Conservation (phyloP, 441 rosid species). For the Erodium trifolium region DNA sequence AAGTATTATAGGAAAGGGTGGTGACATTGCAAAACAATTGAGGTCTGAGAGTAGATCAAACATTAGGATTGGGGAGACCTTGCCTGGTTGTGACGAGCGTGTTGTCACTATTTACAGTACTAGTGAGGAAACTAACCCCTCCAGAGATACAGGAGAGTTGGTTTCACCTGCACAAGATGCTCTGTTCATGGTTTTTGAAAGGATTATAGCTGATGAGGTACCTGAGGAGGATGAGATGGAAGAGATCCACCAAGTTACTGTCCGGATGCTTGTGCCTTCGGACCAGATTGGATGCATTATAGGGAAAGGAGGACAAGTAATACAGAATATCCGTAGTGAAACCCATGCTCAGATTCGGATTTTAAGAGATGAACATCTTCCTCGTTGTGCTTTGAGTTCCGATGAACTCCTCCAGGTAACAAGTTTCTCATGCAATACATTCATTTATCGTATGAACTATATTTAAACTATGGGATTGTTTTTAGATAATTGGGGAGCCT, state of each 20-base stretch:
- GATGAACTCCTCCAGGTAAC: slow-evolving; percentile 96
- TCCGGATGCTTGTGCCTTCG: slow-evolving; percentile 83
- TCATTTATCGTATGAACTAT: background rate
- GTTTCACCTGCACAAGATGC: slow-evolving; percentile 94
- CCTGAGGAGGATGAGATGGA: slow-evolving; percentile 49
- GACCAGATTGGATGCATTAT: slow-evolving; percentile 98
- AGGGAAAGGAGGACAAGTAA: slow-evolving; percentile 93
- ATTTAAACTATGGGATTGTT: background rate
- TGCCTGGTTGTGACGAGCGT: slow-evolving; percentile 80
- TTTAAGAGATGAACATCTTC: slow-evolving; percentile 80
- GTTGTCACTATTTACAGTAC: slow-evolving; percentile 85
- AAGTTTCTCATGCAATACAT: background rate
- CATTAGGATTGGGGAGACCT: slow-evolving; percentile 71
- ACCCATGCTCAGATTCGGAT: slow-evolving; percentile 92
- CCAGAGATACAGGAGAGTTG: slow-evolving; percentile 46
- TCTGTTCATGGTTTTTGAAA: slow-evolving; percentile 71
- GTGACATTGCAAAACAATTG: slow-evolving; percentile 89
- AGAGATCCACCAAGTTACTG: slow-evolving; percentile 55
- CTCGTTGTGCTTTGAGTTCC: slow-evolving; percentile 67
- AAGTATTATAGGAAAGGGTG: slow-evolving; percentile 89
- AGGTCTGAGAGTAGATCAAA: slow-evolving; percentile 77
- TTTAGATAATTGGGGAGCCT: slow-evolving; percentile 79
- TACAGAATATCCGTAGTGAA: slow-evolving; percentile 75
- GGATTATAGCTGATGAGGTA: slow-evolving; percentile 63
- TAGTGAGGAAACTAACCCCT: slow-evolving; percentile 72